A percentile compares a stretch with the other conserved stretches of the same genome.
Evolutionary conservation across 2,329 filamentous ascomycete species (phyloP).

Genomic region (Penicillium sp.): DNA sequence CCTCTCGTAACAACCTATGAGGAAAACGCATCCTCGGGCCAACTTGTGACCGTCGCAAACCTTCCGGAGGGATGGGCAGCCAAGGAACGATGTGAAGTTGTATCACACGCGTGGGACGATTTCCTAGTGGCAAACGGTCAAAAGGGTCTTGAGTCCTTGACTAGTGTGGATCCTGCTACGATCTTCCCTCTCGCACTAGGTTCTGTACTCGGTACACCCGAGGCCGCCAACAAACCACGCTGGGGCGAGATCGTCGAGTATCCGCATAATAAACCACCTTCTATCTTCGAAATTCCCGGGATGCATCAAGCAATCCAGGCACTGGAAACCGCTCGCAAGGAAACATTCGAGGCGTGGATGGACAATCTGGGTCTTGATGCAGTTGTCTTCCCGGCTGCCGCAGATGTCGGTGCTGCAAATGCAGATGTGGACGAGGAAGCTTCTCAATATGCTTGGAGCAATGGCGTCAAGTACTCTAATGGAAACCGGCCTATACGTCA

Average conservation of each 20-base stretch:
- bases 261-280: constrained; percentile 25
- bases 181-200: constrained; percentile 40
- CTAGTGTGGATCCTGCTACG: constrained; percentile 39
- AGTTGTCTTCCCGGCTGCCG: constrained; percentile 52
- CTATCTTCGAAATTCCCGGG: constrained; percentile 46
- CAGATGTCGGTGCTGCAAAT: constrained; percentile 53
- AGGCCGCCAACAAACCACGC: constrained; percentile 25
- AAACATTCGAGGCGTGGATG: constrained; percentile 55
- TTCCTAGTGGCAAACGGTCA: constrained; percentile 50
- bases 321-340: constrained; percentile 52
- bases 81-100: constrained; percentile 50
- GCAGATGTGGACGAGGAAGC: constrained; percentile 40
- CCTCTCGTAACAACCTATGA: constrained; percentile 35
- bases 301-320: constrained; percentile 44
- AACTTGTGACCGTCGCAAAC: constrained; percentile 42
- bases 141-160: constrained; percentile 37
- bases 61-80: constrained; percentile 49
- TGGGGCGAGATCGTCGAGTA: constrained; percentile 31
- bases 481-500: constrained; percentile 56
- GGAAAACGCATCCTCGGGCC: constrained; percentile 32
- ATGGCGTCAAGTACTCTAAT: constrained; percentile 57
- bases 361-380: constrained; percentile 43
- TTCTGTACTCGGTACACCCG: constrained; percentile 24
- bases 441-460: constrained; percentile 44
- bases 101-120: constrained; percentile 55